Conservation (phyloP, 1,139 yeast species). For the Candida sp. region DNA sequence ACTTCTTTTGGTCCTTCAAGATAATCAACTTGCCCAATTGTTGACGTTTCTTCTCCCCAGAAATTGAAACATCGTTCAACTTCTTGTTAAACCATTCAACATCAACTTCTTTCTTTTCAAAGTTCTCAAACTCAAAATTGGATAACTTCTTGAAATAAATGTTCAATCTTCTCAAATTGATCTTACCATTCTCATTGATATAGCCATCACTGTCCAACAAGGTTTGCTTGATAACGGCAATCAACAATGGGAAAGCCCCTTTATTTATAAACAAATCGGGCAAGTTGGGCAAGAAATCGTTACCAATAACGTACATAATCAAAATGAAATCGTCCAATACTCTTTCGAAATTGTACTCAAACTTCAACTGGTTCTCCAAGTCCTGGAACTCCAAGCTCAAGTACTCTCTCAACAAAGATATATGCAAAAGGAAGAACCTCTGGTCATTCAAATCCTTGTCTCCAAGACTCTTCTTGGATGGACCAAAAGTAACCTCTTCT, state of each 20-base stretch:
- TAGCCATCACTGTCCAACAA: conserved; percentile 81
- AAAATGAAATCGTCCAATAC: conserved; percentile 92
- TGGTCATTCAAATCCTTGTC: conserved; percentile 71
- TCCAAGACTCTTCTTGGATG: conserved; percentile 39
- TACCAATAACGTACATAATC: conserved; percentile 94
- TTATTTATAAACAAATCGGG: conserved; percentile 94
- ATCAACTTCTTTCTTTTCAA: conserved; percentile 82
- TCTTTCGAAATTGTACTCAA: conserved; percentile 86
- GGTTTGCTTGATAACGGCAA: conserved; percentile 86
- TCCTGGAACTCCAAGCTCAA: conserved; percentile 84
- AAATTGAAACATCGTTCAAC: conserved; percentile 76
- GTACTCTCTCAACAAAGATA: conserved; percentile 89
- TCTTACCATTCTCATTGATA: conserved; percentile 80
- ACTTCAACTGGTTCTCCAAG: conserved; percentile 61
- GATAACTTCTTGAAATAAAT: conserved; percentile 75
- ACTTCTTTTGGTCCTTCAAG: conserved; percentile 72
- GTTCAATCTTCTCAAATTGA: conserved; percentile 73
- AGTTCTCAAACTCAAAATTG: conserved; percentile 78
- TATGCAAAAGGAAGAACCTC: conserved; percentile 80
- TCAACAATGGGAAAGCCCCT: conserved; percentile 92
- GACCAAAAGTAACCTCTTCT: conserved; percentile 95
- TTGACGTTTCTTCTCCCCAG: conserved; percentile 72
- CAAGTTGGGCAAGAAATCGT: conserved; percentile 97
- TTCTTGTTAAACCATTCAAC: conserved; percentile 91
- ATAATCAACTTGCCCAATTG: conserved; percentile 69